Evolutionary conservation across 2,329 filamentous ascomycete genomes (phyloP).

Genomic region (Phoma sp.): DNA sequence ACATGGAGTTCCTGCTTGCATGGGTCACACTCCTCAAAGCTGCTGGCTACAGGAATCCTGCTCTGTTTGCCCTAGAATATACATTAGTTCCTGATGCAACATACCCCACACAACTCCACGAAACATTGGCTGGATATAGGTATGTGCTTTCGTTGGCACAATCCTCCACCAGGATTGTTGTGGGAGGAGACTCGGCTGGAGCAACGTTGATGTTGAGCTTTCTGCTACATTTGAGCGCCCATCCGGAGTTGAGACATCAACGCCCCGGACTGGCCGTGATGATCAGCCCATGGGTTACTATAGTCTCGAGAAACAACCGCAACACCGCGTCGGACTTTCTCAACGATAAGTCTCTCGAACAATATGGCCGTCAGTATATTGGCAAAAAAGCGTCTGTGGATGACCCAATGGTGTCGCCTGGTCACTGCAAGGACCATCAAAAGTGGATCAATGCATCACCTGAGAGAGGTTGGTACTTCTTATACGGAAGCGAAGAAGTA

Average conservation of each 20-base stretch:
- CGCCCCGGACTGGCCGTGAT: constrained; percentile 69
- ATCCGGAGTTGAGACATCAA: constrained; percentile 51
- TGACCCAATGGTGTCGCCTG: constrained; percentile 71
- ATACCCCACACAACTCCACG: constrained; percentile 75
- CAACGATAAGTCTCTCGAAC: constrained; percentile 67
- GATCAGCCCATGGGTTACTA: constrained; percentile 81
- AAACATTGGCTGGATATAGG: constrained; percentile 73
- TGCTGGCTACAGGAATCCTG: constrained; percentile 73
- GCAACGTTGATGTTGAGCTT: constrained; percentile 75
- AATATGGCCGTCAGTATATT: constrained; percentile 74
- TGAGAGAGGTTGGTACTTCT: constrained; percentile 68
- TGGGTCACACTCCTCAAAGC: constrained; percentile 71
- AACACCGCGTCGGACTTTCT: constrained; percentile 79
- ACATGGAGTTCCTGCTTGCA: constrained; percentile 77
- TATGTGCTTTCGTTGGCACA: constrained; percentile 67
- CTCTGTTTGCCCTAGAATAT: constrained; percentile 80
- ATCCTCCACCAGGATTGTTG: constrained; percentile 68
- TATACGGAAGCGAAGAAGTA: constrained; percentile 79
- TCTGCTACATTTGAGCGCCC: constrained; percentile 68
- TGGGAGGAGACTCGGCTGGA: constrained; percentile 81
- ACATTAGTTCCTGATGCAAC: constrained; percentile 75
- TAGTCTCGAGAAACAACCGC: constrained; percentile 70
- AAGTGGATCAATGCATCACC: constrained; percentile 74
- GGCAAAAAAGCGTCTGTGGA: constrained; percentile 57
- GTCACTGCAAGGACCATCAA: constrained; percentile 67